Percentiles rank a stretch among this genome's conserved stretches.
phyloP scores from a whole-genome alignment of 1,139 yeast genomes.

The Citeromyces hawaiiensis region DNA sequence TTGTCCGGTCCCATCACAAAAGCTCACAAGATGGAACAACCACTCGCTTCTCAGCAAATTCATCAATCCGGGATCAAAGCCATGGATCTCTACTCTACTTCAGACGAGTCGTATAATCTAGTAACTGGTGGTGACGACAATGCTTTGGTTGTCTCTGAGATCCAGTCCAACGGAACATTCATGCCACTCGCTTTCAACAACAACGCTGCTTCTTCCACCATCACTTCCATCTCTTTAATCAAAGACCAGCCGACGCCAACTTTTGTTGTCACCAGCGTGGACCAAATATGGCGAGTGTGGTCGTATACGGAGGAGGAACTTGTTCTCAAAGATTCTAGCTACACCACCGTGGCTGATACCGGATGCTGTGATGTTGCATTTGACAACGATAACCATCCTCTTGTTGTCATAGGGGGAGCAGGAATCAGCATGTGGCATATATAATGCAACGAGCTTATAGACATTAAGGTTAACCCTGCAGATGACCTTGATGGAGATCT shows the following conservation, averaged over 20 bases:
- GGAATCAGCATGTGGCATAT: slow-evolving; percentile 52
- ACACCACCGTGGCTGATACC: slow-evolving; percentile 84
- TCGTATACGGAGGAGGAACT: slow-evolving; percentile 19
- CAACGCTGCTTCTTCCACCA: slow-evolving; percentile 74
- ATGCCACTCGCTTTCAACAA: slow-evolving; percentile 21
- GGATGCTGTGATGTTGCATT: slow-evolving; percentile 45
- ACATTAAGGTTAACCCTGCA: too few species aligned
- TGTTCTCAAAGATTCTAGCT: slow-evolving; percentile 26
- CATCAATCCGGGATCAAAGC: slow-evolving; percentile 84
- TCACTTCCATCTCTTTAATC: slow-evolving; percentile 44
- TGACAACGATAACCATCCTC: slow-evolving; percentile 13
- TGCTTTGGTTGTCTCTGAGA: slow-evolving; percentile 24
- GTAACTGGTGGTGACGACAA: slow-evolving; percentile 92
- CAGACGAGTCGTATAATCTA: slow-evolving; percentile 5
- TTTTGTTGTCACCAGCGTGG: slow-evolving; percentile 52
- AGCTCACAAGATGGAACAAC: slow-evolving; percentile 1
- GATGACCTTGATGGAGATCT: too few species aligned
- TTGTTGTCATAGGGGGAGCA: slow-evolving; percentile 55
- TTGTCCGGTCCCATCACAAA: background rate
- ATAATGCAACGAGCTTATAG: too few species aligned
- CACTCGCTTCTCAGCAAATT: slow-evolving; percentile 30
- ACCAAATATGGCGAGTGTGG: slow-evolving; percentile 70
- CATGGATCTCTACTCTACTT: slow-evolving; percentile 17
- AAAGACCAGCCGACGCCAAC: slow-evolving; percentile 6
- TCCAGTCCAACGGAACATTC: slow-evolving; percentile 15